Percentiles rank a stretch among this genome's conserved stretches.
Conservation (phyloP, 306 rosid genomes). For the Cajanus cajan region DNA sequence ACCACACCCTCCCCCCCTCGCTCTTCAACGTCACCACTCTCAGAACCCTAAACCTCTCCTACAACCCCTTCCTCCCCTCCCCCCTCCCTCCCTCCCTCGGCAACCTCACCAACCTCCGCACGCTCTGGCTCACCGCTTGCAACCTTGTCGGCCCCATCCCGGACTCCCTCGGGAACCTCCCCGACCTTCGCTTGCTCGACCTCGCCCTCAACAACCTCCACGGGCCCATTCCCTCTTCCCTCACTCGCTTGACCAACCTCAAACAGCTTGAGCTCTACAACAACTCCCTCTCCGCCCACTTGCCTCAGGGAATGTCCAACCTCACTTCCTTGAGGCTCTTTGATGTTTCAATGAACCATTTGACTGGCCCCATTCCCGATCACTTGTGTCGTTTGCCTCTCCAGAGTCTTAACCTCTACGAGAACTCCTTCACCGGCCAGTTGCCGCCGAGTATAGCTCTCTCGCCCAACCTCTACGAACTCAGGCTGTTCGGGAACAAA, state of each 20-base stretch:
- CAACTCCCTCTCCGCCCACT: slow-evolving; percentile 66
- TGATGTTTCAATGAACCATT: slow-evolving; percentile 74
- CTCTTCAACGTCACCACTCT: slow-evolving; percentile 62
- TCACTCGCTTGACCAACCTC: slow-evolving; percentile 45
- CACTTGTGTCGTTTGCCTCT: slow-evolving; percentile 60
- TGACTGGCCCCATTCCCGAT: slow-evolving; percentile 64
- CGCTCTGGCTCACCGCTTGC: slow-evolving; percentile 68
- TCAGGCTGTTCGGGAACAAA: slow-evolving; percentile 58
- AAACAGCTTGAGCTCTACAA: slow-evolving; percentile 79
- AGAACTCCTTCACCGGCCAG: slow-evolving; percentile 63
- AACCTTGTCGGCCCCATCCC: slow-evolving; percentile 74
- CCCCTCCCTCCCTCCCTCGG: slow-evolving; percentile 68
- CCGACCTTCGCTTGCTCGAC: slow-evolving; percentile 38
- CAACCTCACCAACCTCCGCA: slow-evolving; percentile 58
- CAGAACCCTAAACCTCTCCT: slow-evolving; percentile 74
- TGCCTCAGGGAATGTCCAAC: slow-evolving; percentile 69
- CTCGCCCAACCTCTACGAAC: slow-evolving; percentile 60
- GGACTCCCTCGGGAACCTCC: slow-evolving; percentile 54
- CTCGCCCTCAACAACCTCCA: slow-evolving; percentile 54
- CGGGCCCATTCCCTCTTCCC: slow-evolving; percentile 60
- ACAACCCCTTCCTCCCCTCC: slow-evolving; percentile 65
- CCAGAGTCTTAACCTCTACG: slow-evolving; percentile 74
- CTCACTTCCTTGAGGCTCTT: slow-evolving; percentile 58
- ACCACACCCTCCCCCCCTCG: slow-evolving; percentile 52
- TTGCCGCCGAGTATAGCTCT: slow-evolving; percentile 63